A percentile compares a stretch with the other conserved stretches of the same genome.
phyloP scores from a whole-genome alignment of 164 flowering plant genomes.

The Malania oleifera region DNA sequence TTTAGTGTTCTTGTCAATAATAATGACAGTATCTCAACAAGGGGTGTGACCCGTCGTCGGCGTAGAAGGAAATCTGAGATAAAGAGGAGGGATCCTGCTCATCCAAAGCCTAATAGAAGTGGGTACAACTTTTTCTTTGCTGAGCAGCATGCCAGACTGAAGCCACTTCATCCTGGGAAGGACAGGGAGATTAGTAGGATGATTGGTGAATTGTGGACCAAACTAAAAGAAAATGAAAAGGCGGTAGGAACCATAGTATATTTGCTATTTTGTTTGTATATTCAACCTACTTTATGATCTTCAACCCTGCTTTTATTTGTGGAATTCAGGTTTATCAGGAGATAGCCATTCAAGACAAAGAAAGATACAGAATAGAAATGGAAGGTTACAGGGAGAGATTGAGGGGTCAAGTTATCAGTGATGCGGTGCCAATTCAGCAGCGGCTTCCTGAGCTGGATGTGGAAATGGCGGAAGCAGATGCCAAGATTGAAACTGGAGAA shows the following conservation, averaged over 20 bases:
- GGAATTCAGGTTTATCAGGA: slow-evolving; percentile 78
- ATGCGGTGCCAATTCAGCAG: slow-evolving; percentile 66
- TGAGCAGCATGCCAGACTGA: slow-evolving; percentile 91
- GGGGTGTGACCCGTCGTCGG: slow-evolving; percentile 46
- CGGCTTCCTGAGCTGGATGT: slow-evolving; percentile 29
- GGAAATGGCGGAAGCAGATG: slow-evolving; percentile 27
- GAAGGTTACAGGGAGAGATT: slow-evolving; percentile 63
- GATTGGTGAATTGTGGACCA: slow-evolving; percentile 93
- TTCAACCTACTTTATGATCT: no score
- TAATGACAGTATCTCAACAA: slow-evolving; percentile 11
- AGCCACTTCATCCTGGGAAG: slow-evolving; percentile 79
- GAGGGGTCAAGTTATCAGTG: slow-evolving; percentile 40
- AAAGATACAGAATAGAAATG: slow-evolving; percentile 79
- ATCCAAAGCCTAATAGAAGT: slow-evolving; percentile 93
- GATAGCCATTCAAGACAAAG: slow-evolving; percentile 78
- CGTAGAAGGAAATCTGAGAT: slow-evolving; percentile 89
- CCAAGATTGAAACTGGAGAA: slow-evolving; percentile 30
- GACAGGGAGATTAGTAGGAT: slow-evolving; percentile 87
- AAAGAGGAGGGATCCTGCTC: slow-evolving; percentile 79
- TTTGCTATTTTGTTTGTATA: not conserved
- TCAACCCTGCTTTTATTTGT: not conserved
- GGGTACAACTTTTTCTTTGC: slow-evolving; percentile 95
- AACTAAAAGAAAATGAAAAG: slow-evolving; percentile 55
- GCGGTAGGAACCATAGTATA: slow-evolving; percentile 37
- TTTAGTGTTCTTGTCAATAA: slow-evolving; percentile 5